phyloP scores from a whole-genome alignment of 2,329 filamentous ascomycete genomes.

The Penicillium sp. region DNA sequence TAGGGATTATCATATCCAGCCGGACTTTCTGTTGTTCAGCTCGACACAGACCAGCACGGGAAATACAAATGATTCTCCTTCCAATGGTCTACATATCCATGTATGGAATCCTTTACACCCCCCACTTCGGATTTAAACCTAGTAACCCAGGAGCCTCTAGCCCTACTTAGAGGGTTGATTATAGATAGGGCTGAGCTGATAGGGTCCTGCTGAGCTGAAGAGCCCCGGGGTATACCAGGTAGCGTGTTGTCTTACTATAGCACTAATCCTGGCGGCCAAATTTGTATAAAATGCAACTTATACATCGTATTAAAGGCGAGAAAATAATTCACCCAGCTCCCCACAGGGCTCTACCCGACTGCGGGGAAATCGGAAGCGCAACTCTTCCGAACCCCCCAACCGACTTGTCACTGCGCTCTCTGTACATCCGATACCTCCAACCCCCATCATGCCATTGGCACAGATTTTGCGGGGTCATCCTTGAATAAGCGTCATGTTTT shows the following conservation, averaged over 20 bases:
- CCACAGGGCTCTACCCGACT: neutral
- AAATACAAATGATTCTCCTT: neutral
- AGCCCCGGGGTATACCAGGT: neutral
- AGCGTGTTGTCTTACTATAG: neutral
- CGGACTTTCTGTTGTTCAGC: neutral
- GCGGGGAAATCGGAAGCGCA: slow-evolving; percentile 26
- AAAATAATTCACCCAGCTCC: neutral
- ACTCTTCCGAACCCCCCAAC: slow-evolving; percentile 16
- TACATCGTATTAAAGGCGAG: neutral
- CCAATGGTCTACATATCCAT: neutral
- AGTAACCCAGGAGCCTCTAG: neutral
- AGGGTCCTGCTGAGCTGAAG: too few species aligned
- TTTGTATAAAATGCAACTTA: neutral
- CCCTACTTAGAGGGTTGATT: neutral
- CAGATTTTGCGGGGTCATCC: slow-evolving; percentile 23
- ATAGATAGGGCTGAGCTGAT: neutral
- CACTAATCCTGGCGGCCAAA: too few species aligned
- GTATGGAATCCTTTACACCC: neutral
- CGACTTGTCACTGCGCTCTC: neutral
- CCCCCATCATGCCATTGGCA: slow-evolving; percentile 14
- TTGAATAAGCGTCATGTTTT: slow-evolving; percentile 22
- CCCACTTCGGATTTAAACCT: neutral
- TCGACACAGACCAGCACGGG: neutral
- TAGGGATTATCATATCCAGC: neutral
- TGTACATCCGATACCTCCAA: slow-evolving; percentile 8